phyloP scores from a whole-genome alignment of 306 rosid genomes.

The Mucuna pruriens region DNA sequence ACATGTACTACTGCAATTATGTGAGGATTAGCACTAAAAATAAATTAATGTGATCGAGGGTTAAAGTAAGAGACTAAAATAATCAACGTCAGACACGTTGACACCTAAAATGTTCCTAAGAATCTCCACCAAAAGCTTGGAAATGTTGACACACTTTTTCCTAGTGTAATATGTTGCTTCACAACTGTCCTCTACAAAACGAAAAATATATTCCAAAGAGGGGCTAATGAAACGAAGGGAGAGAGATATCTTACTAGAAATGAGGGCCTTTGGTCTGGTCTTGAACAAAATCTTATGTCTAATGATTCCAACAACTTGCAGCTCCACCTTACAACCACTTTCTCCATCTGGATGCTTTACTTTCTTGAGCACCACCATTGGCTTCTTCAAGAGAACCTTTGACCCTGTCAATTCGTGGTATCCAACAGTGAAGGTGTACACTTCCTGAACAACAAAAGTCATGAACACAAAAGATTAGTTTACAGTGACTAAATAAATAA shows the following conservation, averaged over 20 bases:
- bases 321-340: slow-evolving; percentile 46
- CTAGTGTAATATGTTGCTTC: slow-evolving; percentile 36
- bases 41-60: not conserved
- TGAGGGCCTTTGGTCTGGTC: slow-evolving; percentile 83
- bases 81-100: slow-evolving; percentile 1
- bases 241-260: slow-evolving; percentile 63
- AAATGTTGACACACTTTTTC: slow-evolving; percentile 31
- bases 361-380: slow-evolving; percentile 79
- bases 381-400: slow-evolving; percentile 79
- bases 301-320: slow-evolving; percentile 79
- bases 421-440: slow-evolving; percentile 78
- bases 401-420: slow-evolving; percentile 90
- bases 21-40: slow-evolving; percentile 7
- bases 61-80: slow-evolving; percentile 19
- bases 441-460: slow-evolving; percentile 53
- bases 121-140: slow-evolving; percentile 15
- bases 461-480: not conserved
- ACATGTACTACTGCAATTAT: slow-evolving; percentile 1
- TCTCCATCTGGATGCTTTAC: slow-evolving; percentile 41
- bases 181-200: slow-evolving; percentile 34
- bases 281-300: slow-evolving; percentile 83
- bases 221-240: not conserved
- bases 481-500: not conserved
- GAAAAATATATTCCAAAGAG: not conserved
- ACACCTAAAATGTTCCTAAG: slow-evolving; percentile 22